Conservation (phyloP, 257 asterid species). For the Agastache rugosa region DNA sequence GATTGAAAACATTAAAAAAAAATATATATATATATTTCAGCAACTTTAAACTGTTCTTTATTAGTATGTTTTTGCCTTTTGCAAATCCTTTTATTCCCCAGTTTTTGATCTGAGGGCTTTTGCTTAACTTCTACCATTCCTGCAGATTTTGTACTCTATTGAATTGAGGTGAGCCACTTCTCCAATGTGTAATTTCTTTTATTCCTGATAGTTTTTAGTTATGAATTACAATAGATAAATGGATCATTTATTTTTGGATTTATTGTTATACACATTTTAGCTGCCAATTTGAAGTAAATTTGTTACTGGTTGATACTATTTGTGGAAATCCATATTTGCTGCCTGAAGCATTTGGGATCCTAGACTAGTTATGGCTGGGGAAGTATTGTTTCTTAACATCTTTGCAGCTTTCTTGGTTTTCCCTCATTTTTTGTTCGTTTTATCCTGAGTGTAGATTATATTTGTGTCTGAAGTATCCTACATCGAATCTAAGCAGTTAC, state of each 20-base stretch:
- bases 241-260: conserved; percentile 20
- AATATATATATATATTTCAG: too few species aligned
- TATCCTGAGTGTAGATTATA: not conserved
- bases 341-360: conserved; percentile 22
- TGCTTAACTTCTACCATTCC: conserved; percentile 36
- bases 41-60: conserved; percentile 32
- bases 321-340: not conserved
- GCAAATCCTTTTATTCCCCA: conserved; percentile 28
- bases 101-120: conserved; percentile 48
- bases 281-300: conserved; percentile 13
- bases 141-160: conserved; percentile 46
- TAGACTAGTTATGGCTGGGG: conserved; percentile 20
- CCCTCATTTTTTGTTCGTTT: not conserved
- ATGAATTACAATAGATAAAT: conserved; percentile 15
- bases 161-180: conserved; percentile 50
- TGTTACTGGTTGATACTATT: not conserved
- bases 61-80: conserved; percentile 36
- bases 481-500: conserved; percentile 7
- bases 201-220: conserved; percentile 24
- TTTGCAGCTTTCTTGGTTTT: not conserved
- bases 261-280: not conserved
- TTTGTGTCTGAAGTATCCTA: not conserved
- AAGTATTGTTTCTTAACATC: not conserved
- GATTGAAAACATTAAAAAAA: conserved; percentile 36
- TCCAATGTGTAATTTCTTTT: conserved; percentile 31